Evolutionary conservation across 345 rosid species (phyloP).

Genomic region (Melaleuca quinquenervia): DNA sequence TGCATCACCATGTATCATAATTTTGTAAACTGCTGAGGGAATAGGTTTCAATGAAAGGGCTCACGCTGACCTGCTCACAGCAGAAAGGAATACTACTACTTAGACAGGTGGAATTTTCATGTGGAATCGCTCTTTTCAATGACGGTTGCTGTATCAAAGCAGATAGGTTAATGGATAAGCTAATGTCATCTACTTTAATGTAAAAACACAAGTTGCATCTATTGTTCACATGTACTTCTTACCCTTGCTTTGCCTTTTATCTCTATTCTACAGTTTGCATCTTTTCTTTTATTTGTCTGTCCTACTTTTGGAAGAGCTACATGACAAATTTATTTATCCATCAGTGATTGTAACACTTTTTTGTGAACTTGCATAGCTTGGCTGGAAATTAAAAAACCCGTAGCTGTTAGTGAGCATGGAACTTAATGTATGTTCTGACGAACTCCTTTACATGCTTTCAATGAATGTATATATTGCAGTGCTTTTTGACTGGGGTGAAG

Average conservation of each 20-base stretch:
- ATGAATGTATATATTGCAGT: constrained; percentile 25
- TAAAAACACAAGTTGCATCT: neutral
- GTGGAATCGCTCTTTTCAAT: neutral
- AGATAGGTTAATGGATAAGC: neutral
- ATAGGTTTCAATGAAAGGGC: neutral
- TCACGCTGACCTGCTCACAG: neutral
- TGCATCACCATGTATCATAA: neutral
- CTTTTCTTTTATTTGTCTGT: neutral
- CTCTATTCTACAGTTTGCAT: neutral
- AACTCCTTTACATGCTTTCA: neutral
- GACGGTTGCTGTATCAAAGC: neutral
- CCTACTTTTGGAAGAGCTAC: neutral
- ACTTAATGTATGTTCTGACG: constrained; percentile 1
- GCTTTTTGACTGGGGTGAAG: constrained; percentile 89
- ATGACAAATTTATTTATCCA: neutral
- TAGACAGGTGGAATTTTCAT: neutral
- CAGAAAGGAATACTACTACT: neutral
- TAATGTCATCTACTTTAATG: neutral
- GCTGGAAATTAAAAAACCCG: neutral
- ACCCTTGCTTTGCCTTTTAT: neutral
- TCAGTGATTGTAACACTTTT: neutral
- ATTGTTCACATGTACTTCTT: neutral
- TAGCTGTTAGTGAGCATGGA: neutral
- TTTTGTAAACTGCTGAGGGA: neutral
- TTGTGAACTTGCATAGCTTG: neutral